A percentile compares a stretch with the other conserved stretches of the same genome.
Evolutionary conservation across 192 early-diverging fungal species (phyloP).

Genomic region (Mortierella claussenii): DNA sequence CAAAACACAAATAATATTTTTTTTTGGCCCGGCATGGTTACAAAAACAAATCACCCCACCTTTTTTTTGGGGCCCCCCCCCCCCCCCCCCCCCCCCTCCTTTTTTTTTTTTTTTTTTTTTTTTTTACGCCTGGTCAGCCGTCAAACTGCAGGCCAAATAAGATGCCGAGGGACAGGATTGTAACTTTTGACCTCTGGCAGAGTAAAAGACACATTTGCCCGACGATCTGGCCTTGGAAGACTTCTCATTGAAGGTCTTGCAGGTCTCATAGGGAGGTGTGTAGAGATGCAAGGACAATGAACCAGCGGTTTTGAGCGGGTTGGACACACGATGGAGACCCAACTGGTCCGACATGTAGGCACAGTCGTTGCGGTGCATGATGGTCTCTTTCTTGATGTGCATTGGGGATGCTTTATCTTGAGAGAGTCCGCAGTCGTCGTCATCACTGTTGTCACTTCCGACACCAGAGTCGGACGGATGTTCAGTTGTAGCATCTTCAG

Average conservation of each 20-base stretch:
- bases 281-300: slow-evolving; percentile 93
- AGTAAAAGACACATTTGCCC: slow-evolving; percentile 71
- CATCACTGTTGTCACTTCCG: slow-evolving; percentile 25
- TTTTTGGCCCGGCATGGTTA: too few relatives aligned
- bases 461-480: slow-evolving; percentile 31
- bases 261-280: slow-evolving; percentile 85
- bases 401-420: slow-evolving; percentile 26
- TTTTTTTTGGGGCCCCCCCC: too few relatives aligned
- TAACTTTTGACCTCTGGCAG: slow-evolving; percentile 56
- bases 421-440: slow-evolving; percentile 6
- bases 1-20: too few relatives aligned
- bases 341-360: slow-evolving; percentile 93
- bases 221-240: slow-evolving; percentile 73
- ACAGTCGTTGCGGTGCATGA: slow-evolving; percentile 69
- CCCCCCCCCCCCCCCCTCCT: too few relatives aligned
- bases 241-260: slow-evolving; percentile 84
- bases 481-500: slow-evolving; percentile 35
- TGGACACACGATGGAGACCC: slow-evolving; percentile 85
- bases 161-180: slow-evolving; percentile 38
- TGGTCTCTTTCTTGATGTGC: slow-evolving; percentile 57
- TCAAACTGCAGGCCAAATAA: slow-evolving; percentile 20
- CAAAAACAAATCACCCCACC: too few relatives aligned
- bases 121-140: neutral
- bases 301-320: slow-evolving; percentile 62
- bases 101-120: too few relatives aligned